Conservation (phyloP, 345 rosid genomes). For the Salix brachista region DNA sequence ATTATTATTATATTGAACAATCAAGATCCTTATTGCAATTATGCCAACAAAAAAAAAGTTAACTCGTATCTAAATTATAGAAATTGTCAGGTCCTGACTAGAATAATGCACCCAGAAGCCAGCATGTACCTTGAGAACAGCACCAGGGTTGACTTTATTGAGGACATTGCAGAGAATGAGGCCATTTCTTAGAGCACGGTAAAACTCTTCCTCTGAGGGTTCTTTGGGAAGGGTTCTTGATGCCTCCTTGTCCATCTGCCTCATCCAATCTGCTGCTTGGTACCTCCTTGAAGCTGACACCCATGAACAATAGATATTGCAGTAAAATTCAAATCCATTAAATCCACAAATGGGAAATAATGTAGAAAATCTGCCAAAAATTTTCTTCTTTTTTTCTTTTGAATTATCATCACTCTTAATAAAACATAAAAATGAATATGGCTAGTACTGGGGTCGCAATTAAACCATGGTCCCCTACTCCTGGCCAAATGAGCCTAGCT, state of each 20-base stretch:
- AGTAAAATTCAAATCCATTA: background rate
- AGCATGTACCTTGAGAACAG: slow-evolving; percentile 61
- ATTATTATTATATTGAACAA: background rate
- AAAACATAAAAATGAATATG: too few species aligned
- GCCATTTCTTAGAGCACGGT: slow-evolving; percentile 75
- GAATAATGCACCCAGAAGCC: background rate
- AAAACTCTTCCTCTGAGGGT: slow-evolving; percentile 77
- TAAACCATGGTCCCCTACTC: too few species aligned
- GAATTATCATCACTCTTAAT: too few species aligned
- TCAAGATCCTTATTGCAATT: background rate
- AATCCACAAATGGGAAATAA: background rate
- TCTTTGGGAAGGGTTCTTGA: slow-evolving; percentile 50
- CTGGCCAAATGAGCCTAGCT: too few species aligned
- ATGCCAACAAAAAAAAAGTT: background rate
- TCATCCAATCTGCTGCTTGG: slow-evolving; percentile 89
- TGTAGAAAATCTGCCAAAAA: too few species aligned
- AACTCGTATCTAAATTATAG: background rate
- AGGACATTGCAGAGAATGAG: slow-evolving; percentile 94
- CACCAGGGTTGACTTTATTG: slow-evolving; percentile 93
- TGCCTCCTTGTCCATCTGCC: slow-evolving; percentile 75
- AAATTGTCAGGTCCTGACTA: background rate
- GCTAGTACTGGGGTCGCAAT: too few species aligned
- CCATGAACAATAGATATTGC: background rate
- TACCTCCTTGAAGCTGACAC: slow-evolving; percentile 71
- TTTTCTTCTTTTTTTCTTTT: too few species aligned